phyloP scores from a whole-genome alignment of 345 rosid species.

The Toxicodendron radicans region DNA sequence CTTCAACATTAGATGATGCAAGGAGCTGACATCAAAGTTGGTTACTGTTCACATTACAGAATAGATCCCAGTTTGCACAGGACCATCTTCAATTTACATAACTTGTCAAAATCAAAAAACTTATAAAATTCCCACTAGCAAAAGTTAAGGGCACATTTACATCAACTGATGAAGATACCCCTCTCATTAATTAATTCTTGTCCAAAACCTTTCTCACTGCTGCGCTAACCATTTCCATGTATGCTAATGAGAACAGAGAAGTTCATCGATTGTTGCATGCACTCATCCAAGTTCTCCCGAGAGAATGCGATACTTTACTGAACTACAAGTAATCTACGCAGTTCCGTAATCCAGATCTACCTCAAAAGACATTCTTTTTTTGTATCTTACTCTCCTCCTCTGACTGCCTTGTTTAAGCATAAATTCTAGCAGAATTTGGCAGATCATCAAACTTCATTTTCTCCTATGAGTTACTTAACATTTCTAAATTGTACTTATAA shows the following conservation, averaged over 20 bases:
- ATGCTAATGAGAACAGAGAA: background rate
- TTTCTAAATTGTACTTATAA: background rate
- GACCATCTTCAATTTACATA: background rate
- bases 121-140: background rate
- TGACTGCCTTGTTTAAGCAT: background rate
- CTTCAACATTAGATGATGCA: background rate
- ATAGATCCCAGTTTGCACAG: no score
- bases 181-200: background rate
- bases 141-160: background rate
- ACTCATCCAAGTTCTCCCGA: background rate
- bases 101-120: background rate
- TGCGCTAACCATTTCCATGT: background rate
- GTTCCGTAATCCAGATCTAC: background rate
- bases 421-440: background rate
- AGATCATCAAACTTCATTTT: background rate
- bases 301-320: background rate
- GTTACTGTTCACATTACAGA: background rate
- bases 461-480: background rate
- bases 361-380: background rate
- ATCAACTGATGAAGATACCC: background rate
- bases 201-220: background rate
- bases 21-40: no score
- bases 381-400: background rate
- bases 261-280: background rate
- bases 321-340: background rate